These are phyloP conservation scores for Aspergillus novofumigatus DNA, from an alignment of 2,329 filamentous ascomycete species.

Conservation along the genomic window DNA sequence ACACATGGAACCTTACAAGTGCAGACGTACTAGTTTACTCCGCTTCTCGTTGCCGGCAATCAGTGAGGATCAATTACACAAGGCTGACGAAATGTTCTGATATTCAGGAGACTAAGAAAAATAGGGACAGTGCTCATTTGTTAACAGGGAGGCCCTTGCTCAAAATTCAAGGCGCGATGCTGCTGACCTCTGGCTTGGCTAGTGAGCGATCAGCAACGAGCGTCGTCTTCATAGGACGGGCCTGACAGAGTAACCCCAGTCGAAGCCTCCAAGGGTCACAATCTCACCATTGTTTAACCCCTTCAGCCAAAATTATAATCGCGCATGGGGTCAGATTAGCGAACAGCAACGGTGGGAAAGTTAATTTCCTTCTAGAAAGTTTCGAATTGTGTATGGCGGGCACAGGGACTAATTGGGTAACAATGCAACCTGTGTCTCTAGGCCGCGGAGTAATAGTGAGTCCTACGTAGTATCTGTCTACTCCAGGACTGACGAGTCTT, in stretches of 20 bases:
- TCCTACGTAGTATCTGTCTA: too few species aligned
- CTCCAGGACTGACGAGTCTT: too few species aligned
- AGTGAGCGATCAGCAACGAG: not conserved
- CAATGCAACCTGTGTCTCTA: not conserved
- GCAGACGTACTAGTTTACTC: not conserved
- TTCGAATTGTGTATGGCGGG: constrained; percentile 19
- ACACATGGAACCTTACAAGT: constrained; percentile 2
- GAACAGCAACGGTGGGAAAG: constrained; percentile 23
- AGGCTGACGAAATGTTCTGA: not conserved
- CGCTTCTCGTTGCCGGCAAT: not conserved
- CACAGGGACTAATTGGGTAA: constrained; percentile 8
- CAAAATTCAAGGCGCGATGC: not conserved
- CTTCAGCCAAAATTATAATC: constrained; percentile 7
- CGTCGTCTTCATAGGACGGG: not conserved
- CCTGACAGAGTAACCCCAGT: not conserved
- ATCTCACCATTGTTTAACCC: not conserved
- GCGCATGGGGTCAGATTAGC: constrained; percentile 17
- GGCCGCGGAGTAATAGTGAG: not conserved
- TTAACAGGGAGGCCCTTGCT: not conserved
- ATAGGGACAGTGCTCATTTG: not conserved
- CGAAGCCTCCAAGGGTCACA: not conserved
- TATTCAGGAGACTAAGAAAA: not conserved
- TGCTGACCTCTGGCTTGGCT: not conserved
- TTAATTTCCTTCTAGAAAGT: constrained; percentile 34
- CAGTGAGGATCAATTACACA: constrained; percentile 2